Conservation (phyloP, 2,329 filamentous ascomycete genomes). For the Thermothelomyces thermophilus region DNA sequence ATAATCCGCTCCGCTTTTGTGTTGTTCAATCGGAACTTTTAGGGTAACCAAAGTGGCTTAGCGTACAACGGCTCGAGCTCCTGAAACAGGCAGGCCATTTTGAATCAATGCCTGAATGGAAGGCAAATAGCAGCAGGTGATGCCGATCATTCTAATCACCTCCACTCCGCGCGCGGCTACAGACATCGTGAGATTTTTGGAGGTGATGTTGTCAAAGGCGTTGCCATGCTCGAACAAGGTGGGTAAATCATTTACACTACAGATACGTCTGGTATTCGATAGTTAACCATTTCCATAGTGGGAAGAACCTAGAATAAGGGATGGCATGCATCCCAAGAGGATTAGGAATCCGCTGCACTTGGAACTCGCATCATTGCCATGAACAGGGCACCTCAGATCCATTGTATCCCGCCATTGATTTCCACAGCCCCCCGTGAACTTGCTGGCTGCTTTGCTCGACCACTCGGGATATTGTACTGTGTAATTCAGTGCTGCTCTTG, state of each 20-base stretch:
- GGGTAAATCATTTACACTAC: no score
- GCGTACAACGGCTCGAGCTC: background rate
- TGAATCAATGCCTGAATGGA: constrained; percentile 5
- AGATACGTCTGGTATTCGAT: no score
- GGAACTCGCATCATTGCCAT: no score
- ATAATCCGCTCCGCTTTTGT: no score
- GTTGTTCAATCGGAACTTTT: no score
- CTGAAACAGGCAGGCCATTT: constrained; percentile 5
- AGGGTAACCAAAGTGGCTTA: background rate
- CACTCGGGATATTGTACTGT: no score
- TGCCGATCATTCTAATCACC: background rate
- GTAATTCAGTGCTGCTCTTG: background rate
- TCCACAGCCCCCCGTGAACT: background rate
- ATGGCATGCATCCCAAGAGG: no score
- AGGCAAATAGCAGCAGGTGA: constrained; percentile 1
- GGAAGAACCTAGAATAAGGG: no score
- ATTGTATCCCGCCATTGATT: background rate
- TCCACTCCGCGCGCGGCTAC: background rate
- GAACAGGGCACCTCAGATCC: background rate
- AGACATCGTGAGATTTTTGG: background rate
- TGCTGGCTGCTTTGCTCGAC: background rate
- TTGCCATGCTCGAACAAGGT: no score
- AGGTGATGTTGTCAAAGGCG: background rate
- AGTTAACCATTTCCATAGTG: no score
- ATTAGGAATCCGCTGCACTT: no score